Evolutionary conservation across 257 asterid genomes (phyloP), one percentile per base, ranked within the genome.

Genomic region (Eustoma russellianum): DNA sequence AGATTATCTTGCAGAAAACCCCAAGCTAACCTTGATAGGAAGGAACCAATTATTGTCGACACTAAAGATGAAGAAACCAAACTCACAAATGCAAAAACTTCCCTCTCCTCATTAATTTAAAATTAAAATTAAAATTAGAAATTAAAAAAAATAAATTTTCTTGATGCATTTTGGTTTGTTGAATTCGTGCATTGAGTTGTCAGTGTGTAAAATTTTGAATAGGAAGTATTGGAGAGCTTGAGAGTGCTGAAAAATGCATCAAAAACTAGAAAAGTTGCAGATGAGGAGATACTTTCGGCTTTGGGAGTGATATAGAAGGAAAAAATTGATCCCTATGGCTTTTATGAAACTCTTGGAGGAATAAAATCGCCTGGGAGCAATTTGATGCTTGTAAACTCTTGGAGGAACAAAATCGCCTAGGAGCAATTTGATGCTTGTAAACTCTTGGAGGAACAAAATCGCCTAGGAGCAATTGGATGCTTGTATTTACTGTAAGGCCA

Each of bases 341-440:
- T 87, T 72, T 79, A 87, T 12, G 68, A 79, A 63, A 91, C 88
- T 14, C 93, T 91, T 46, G 98, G 98, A 46, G 98, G 98, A 66
- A 72, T 83, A 9, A 9, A 79, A 15, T 87, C 97, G 5, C 98
- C 98, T 24, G 98, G 98, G 17, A 63, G 88, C 57, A 91, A 94
- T 13, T 91, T 97, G 98, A 87, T 91, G 98, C 98, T 91, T 58
- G 57, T 87, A 54, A n/a, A n/a, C n/a, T n/a, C n/a, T n/a, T n/a
- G n/a, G n/a, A n/a, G n/a, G n/a, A n/a, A n/a, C n/a, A n/a, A n/a
- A n/a, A n/a, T n/a, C n/a, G n/a, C n/a, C n/a, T n/a, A n/a, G n/a
- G n/a, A n/a, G n/a, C n/a, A n/a, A n/a, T n/a, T n/a, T n/a, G n/a
- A n/a, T n/a, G n/a, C n/a, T n/a, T n/a, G n/a, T n/a, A n/a, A n/a